Conservation (phyloP, 257 asterid genomes). For the Linaria vulgaris region DNA sequence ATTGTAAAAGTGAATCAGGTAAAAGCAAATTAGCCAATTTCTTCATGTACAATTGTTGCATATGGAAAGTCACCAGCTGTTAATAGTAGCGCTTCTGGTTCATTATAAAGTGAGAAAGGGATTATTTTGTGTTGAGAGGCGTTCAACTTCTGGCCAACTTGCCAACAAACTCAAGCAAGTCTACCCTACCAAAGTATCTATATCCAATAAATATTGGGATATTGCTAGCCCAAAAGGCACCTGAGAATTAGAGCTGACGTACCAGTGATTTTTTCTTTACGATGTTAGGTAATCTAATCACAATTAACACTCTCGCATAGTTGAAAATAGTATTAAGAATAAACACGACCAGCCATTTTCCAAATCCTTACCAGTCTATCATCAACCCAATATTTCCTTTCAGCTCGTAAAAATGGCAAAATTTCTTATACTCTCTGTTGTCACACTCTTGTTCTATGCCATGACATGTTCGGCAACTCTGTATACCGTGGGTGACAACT, state of each 20-base stretch:
- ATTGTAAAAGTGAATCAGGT: not conserved
- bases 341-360: not conserved
- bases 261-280: too few relatives aligned
- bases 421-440: slow-evolving; percentile 21
- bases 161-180: slow-evolving; percentile 27
- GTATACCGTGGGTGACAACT: slow-evolving; percentile 61
- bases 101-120: not conserved
- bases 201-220: not conserved
- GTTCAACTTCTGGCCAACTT: slow-evolving; percentile 56
- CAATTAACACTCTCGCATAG: not conserved
- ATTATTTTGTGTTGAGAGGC: slow-evolving; percentile 21
- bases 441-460: slow-evolving; percentile 25
- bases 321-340: not conserved
- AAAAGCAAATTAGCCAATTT: not conserved
- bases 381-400: not conserved
- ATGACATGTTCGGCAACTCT: slow-evolving; percentile 48
- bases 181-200: slow-evolving; percentile 12
- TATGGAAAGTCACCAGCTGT: not conserved
- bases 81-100: not conserved
- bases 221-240: not conserved
- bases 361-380: slow-evolving; percentile 17
- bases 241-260: not conserved
- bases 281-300: slow-evolving; percentile 62
- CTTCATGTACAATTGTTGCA: too few relatives aligned
- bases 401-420: slow-evolving; percentile 44